Conservation (phyloP, 768 basidiomycete species). For the Collybiopsis luxurians region DNA sequence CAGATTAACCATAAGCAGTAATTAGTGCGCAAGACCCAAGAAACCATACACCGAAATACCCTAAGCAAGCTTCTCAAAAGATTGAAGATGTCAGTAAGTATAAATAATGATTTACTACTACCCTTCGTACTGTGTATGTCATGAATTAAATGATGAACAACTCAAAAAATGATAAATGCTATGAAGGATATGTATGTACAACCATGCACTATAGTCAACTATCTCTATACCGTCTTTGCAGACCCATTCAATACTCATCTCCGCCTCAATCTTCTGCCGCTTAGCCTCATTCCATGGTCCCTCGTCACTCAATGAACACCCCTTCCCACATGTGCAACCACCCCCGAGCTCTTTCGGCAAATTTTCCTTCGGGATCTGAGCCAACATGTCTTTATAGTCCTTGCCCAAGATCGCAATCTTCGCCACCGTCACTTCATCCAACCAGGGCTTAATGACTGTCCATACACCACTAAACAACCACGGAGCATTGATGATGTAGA, state of each 20-base stretch:
- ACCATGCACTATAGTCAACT: too few relatives aligned
- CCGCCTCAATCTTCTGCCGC: conserved; percentile 3
- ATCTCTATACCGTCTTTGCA: too few relatives aligned
- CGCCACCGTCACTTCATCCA: conserved; percentile 91
- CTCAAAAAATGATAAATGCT: too few relatives aligned
- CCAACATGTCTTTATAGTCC: conserved; percentile 71
- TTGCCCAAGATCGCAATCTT: conserved; percentile 92
- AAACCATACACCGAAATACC: too few relatives aligned
- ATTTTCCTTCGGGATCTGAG: conserved; percentile 82
- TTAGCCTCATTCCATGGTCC: conserved; percentile 78
- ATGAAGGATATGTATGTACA: too few relatives aligned
- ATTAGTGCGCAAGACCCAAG: too few relatives aligned
- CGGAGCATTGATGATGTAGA: conserved; percentile 98
- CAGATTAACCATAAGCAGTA: too few relatives aligned
- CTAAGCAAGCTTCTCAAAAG: too few relatives aligned
- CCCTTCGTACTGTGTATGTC: too few relatives aligned
- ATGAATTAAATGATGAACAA: too few relatives aligned
- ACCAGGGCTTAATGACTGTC: conserved; percentile 86
- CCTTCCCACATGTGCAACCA: conserved; percentile 67
- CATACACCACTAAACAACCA: conserved; percentile 91
- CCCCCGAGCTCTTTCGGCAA: conserved; percentile 88
- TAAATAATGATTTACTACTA: too few relatives aligned
- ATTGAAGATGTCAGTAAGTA: too few relatives aligned
- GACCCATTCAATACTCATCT: conserved; percentile 3
- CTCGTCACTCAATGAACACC: conserved; percentile 85